A percentile compares a stretch with the other conserved stretches of the same genome.
These are phyloP conservation scores for Cercophora samala DNA, from an alignment of 495 filamentous ascomycete genomes.

Conservation along the genomic window DNA sequence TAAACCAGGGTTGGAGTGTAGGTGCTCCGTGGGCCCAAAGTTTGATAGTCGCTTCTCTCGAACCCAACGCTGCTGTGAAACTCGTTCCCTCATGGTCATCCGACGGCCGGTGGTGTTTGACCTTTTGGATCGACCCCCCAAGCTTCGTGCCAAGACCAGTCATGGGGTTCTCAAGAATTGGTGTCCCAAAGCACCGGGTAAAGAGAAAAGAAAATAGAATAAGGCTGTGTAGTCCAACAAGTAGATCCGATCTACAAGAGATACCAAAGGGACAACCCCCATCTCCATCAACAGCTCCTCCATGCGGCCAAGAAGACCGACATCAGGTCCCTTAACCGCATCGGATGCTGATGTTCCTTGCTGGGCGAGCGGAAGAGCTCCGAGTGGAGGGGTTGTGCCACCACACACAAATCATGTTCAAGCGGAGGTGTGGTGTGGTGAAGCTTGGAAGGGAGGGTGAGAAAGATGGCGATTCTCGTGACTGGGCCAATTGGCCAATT, in stretches of 20 bases:
- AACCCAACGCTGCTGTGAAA: conserved; percentile 23
- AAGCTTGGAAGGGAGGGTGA: not conserved
- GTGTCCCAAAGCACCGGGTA: not conserved
- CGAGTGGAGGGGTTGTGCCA: conserved; percentile 13
- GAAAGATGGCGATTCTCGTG: not conserved
- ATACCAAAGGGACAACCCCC: no score
- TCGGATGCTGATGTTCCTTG: conserved; percentile 12
- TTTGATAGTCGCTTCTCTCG: not conserved
- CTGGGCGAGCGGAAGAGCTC: conserved; percentile 14
- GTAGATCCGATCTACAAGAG: not conserved
- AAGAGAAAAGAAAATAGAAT: not conserved
- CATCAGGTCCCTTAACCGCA: conserved; percentile 7
- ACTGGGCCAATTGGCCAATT: conserved; percentile 8
- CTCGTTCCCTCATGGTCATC: conserved; percentile 14
- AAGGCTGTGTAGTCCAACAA: not conserved
- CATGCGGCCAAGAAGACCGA: conserved; percentile 6
- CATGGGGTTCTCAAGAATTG: not conserved
- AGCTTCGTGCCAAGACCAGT: not conserved
- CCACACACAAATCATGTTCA: not conserved
- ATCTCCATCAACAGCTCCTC: not conserved
- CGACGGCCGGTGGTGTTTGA: conserved; percentile 8
- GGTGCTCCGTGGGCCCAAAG: no score
- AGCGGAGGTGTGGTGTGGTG: not conserved
- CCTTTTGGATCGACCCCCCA: not conserved
- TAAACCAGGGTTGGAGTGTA: no score